phyloP scores from a whole-genome alignment of 371 early-diverging fungal species.

The Blakeslea trispora region DNA sequence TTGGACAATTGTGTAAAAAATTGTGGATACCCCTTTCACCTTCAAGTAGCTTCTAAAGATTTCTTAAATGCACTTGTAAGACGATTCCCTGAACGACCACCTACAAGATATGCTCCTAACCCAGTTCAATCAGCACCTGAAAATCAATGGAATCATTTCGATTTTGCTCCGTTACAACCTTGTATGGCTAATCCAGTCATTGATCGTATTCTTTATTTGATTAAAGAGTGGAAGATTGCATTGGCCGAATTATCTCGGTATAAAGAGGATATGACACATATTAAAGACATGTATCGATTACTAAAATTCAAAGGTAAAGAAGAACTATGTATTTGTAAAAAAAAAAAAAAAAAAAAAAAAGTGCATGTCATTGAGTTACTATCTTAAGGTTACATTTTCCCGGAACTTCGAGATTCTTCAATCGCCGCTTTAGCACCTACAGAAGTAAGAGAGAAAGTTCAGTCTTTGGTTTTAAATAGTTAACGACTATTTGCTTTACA shows the following conservation, averaged over 20 bases:
- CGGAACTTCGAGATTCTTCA: conserved; percentile 69
- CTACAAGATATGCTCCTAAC: conserved; percentile 44
- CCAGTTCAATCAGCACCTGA: conserved; percentile 30
- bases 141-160: conserved; percentile 38
- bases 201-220: conserved; percentile 83
- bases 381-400: conserved; percentile 93
- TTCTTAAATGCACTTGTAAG: conserved; percentile 92
- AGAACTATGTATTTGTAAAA: no score
- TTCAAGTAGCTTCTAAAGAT: conserved; percentile 91
- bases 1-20: conserved; percentile 95
- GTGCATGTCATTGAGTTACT: no score
- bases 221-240: conserved; percentile 92
- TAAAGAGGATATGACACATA: conserved; percentile 86
- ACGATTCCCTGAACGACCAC: conserved; percentile 86
- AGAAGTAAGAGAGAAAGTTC: conserved; percentile 46
- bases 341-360: no score
- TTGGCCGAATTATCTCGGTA: conserved; percentile 80
- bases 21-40: conserved; percentile 95
- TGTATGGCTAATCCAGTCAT: conserved; percentile 64
- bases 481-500: no score
- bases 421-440: conserved; percentile 66
- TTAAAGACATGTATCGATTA: conserved; percentile 90
- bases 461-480: no score
- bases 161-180: conserved; percentile 25
- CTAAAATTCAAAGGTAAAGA: conserved; percentile 73